Evolutionary conservation across 106 monocot genomes (phyloP).

Genomic region (Dioscorea dumetorum): DNA sequence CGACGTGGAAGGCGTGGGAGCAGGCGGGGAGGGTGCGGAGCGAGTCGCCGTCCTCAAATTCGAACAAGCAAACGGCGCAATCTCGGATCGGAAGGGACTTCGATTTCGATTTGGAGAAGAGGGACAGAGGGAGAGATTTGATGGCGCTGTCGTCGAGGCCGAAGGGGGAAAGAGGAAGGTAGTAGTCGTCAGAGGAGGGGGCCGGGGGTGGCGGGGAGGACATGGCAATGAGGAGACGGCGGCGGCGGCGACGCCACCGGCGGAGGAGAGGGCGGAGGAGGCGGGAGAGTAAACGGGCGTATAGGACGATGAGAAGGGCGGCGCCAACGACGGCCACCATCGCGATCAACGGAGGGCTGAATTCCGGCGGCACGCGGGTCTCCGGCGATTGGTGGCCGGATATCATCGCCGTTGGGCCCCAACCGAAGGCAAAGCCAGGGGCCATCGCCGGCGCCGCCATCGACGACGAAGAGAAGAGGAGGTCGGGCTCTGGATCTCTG

Average conservation of each 20-base stretch:
- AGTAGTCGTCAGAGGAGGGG: constrained; percentile 10
- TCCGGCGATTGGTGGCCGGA: neutral
- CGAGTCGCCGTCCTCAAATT: constrained; percentile 78
- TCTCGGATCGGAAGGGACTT: constrained; percentile 39
- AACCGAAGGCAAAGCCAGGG: constrained; percentile 18
- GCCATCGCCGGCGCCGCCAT: constrained; percentile 32
- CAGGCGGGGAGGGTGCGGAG: constrained; percentile 76
- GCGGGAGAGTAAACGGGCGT: constrained; percentile 50
- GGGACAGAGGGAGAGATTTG: constrained; percentile 58
- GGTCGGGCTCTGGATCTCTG: no score
- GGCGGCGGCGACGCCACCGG: constrained; percentile 24
- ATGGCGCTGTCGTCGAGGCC: constrained; percentile 79
- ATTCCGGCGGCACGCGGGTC: constrained; percentile 6
- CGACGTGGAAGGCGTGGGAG: constrained; percentile 84
- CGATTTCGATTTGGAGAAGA: constrained; percentile 39
- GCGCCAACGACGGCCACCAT: constrained; percentile 78
- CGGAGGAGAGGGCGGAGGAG: constrained; percentile 28
- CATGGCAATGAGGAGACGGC: constrained; percentile 16
- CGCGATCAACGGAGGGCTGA: constrained; percentile 78
- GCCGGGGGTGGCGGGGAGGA: constrained; percentile 12
- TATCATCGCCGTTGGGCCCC: constrained; percentile 8
- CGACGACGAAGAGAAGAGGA: neutral
- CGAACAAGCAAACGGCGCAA: constrained; percentile 87
- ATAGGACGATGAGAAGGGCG: constrained; percentile 67
- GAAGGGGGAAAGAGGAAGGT: constrained; percentile 51